A percentile compares a stretch with the other conserved stretches of the same genome.
These are phyloP conservation scores for Pilaira anomala DNA, from an alignment of 192 early-diverging fungal species.

Conservation along the genomic window DNA sequence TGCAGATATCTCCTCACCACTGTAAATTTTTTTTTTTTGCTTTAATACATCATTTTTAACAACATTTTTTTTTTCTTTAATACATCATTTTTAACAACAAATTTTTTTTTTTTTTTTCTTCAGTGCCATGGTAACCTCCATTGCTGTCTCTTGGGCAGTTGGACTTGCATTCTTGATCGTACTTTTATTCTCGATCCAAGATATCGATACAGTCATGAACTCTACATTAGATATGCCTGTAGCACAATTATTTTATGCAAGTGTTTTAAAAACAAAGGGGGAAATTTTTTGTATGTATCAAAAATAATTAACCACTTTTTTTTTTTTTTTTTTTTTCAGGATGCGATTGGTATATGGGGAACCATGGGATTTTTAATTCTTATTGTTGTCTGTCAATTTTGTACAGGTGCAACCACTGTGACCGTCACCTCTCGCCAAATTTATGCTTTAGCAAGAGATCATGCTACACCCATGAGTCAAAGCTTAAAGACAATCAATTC, in stretches of 20 bases:
- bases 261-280: background rate
- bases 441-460: constrained; percentile 52
- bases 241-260: constrained; percentile 34
- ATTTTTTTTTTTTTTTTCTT: background rate
- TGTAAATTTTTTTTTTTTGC: constrained; percentile 13
- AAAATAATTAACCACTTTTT: background rate
- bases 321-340: constrained; percentile 27
- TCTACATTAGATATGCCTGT: constrained; percentile 25
- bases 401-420: constrained; percentile 43
- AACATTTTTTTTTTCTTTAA: background rate
- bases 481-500: constrained; percentile 5
- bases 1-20: constrained; percentile 29
- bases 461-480: constrained; percentile 25
- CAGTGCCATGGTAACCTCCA: constrained; percentile 29
- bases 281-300: background rate
- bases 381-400: constrained; percentile 44
- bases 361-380: constrained; percentile 40
- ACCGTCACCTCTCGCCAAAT: constrained; percentile 46
- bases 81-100: background rate
- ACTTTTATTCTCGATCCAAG: constrained; percentile 32
- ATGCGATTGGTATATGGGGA: constrained; percentile 40
- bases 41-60: background rate
- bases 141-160: constrained; percentile 29
- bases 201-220: constrained; percentile 17
- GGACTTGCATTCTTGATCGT: constrained; percentile 23